Evolutionary conservation across 2,329 filamentous ascomycete genomes (phyloP).

Genomic region (Pezicula neosporulosa): DNA sequence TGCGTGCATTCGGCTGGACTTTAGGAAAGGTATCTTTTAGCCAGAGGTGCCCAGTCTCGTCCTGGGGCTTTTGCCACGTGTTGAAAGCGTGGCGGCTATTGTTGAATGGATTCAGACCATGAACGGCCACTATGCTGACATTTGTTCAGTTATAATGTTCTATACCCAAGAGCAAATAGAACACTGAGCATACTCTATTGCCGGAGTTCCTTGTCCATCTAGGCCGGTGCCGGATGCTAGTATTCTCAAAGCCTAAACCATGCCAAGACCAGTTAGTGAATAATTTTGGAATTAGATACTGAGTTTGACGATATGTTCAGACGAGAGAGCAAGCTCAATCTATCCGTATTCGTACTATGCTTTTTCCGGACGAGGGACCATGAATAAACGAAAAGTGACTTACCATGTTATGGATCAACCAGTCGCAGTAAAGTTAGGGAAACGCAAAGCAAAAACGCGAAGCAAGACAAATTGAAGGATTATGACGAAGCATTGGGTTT

Average conservation of each 20-base stretch:
- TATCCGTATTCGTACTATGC: no score
- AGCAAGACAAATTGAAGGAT: no score
- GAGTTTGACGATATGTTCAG: no score
- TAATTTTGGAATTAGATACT: no score
- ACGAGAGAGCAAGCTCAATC: no score
- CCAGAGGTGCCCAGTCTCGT: background rate
- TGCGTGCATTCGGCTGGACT: background rate
- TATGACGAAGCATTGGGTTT: no score
- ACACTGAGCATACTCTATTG: background rate
- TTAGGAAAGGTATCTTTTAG: slow-evolving; percentile 1
- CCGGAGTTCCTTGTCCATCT: background rate
- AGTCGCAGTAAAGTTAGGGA: no score
- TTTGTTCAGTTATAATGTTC: background rate
- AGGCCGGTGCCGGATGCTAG: background rate
- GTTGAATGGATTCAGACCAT: slow-evolving; percentile 1
- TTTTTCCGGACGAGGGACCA: no score
- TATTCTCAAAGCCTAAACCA: background rate
- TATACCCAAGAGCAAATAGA: background rate
- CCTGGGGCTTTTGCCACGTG: background rate
- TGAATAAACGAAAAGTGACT: no score
- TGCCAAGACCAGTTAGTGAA: background rate
- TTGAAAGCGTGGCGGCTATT: background rate
- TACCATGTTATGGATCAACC: no score
- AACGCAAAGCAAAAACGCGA: no score
- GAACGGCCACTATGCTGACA: slow-evolving; percentile 1